These are phyloP conservation scores for Camelina laxa DNA, from an alignment of 345 rosid genomes.

Conservation along the genomic window DNA sequence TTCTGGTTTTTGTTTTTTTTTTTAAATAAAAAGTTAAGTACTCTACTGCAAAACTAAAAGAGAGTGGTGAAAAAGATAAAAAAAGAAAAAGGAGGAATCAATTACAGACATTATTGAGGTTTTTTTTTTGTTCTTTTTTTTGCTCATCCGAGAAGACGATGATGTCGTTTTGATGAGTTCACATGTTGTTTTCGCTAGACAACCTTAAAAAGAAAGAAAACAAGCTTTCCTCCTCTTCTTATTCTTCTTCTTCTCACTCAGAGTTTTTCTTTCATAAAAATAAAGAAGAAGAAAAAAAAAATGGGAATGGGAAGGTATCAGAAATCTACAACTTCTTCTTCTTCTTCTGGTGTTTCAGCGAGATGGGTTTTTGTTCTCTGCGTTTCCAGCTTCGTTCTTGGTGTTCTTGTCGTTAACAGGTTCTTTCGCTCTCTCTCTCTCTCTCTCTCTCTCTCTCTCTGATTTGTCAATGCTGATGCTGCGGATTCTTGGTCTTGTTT, in stretches of 20 bases:
- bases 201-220: constrained; percentile 44
- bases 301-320: constrained; percentile 48
- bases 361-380: constrained; percentile 63
- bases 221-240: constrained; percentile 30
- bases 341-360: constrained; percentile 54
- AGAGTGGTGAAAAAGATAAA: constrained; percentile 16
- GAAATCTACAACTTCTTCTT: constrained; percentile 42
- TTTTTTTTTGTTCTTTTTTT: not conserved
- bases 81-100: constrained; percentile 26
- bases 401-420: constrained; percentile 52
- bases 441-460: not conserved
- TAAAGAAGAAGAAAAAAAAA: not conserved
- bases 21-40: not conserved
- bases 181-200: constrained; percentile 38
- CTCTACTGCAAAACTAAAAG: constrained; percentile 20
- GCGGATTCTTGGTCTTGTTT: constrained; percentile 53
- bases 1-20: not conserved
- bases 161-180: constrained; percentile 37
- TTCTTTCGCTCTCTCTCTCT: constrained; percentile 32
- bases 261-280: not conserved
- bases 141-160: constrained; percentile 27
- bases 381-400: constrained; percentile 72
- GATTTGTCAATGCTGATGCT: constrained; percentile 31
- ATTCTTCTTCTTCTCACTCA: constrained; percentile 18
- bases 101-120: constrained; percentile 37